Conservation (phyloP, 768 basidiomycete species). For the Collybia nuda region DNA sequence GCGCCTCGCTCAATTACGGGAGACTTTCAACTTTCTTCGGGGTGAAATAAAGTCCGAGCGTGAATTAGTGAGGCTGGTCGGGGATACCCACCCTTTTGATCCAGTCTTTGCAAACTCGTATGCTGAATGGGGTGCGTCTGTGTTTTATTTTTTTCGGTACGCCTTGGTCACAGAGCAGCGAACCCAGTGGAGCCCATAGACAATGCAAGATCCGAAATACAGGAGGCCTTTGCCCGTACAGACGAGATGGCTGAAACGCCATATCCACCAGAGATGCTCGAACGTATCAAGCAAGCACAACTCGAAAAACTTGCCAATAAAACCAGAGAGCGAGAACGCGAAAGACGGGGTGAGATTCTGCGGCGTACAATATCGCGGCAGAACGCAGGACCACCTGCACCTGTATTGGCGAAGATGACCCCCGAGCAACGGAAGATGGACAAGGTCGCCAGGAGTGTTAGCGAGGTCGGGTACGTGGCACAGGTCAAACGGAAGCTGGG, state of each 20-base stretch:
- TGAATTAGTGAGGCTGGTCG: conserved; percentile 13
- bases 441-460: conserved; percentile 46
- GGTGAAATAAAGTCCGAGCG: conserved; percentile 38
- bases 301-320: conserved; percentile 63
- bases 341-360: conserved; percentile 63
- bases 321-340: conserved; percentile 58
- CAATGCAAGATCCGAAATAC: conserved; percentile 27
- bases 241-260: conserved; percentile 38
- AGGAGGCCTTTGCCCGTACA: conserved; percentile 37
- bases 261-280: conserved; percentile 48
- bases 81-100: background rate
- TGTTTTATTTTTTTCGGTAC: too few species aligned
- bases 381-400: conserved; percentile 63
- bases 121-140: conserved; percentile 41
- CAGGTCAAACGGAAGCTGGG: conserved; percentile 57
- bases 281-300: conserved; percentile 53
- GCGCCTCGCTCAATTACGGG: conserved; percentile 28
- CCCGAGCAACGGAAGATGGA: conserved; percentile 47
- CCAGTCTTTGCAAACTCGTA: conserved; percentile 11
- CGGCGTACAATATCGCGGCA: conserved; percentile 43
- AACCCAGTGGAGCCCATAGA: conserved; percentile 37
- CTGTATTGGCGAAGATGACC: conserved; percentile 53
- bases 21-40: conserved; percentile 26
- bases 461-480: conserved; percentile 75
- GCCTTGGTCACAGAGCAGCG: too few species aligned